Percentiles rank a stretch among this genome's conserved stretches.
Conservation (phyloP, 768 basidiomycete species). For the Termitomyces sp. region DNA sequence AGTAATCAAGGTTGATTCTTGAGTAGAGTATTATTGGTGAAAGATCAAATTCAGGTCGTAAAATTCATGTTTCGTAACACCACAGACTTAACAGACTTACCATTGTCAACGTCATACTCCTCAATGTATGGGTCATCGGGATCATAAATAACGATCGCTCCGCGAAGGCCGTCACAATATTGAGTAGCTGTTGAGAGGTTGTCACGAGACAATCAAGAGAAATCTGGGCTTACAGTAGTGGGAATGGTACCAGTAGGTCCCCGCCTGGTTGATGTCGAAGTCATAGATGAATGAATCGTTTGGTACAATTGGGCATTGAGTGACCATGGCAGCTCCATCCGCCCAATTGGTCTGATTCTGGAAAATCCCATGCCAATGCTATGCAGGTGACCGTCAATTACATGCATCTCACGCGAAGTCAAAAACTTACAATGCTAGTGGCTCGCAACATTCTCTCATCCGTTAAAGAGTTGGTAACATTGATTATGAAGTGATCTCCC, state of each 20-base stretch:
- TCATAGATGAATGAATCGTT: conserved; percentile 31
- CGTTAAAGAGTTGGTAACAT: too few species aligned
- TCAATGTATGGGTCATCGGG: conserved; percentile 24
- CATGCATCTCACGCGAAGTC: too few species aligned
- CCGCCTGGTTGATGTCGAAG: conserved; percentile 15
- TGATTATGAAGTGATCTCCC: too few species aligned
- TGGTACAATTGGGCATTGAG: not conserved
- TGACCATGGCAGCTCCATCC: not conserved
- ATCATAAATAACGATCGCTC: conserved; percentile 21
- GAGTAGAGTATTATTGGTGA: too few species aligned
- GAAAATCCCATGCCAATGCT: conserved; percentile 8
- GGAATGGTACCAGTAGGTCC: too few species aligned
- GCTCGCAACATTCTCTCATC: too few species aligned
- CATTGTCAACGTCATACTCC: conserved; percentile 28
- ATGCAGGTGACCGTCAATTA: not conserved
- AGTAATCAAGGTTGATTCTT: conserved; percentile 1
- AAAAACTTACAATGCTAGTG: too few species aligned
- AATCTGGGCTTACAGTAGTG: too few species aligned
- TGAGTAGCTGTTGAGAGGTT: not conserved
- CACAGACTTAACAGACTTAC: not conserved
- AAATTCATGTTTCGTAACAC: too few species aligned
- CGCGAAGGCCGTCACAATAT: conserved; percentile 4
- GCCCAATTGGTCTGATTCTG: conserved; percentile 2
- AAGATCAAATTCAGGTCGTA: too few species aligned
- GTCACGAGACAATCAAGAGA: too few species aligned